Evolutionary conservation across 495 filamentous ascomycete species (phyloP).

Genomic region (Bombardia bombarda): DNA sequence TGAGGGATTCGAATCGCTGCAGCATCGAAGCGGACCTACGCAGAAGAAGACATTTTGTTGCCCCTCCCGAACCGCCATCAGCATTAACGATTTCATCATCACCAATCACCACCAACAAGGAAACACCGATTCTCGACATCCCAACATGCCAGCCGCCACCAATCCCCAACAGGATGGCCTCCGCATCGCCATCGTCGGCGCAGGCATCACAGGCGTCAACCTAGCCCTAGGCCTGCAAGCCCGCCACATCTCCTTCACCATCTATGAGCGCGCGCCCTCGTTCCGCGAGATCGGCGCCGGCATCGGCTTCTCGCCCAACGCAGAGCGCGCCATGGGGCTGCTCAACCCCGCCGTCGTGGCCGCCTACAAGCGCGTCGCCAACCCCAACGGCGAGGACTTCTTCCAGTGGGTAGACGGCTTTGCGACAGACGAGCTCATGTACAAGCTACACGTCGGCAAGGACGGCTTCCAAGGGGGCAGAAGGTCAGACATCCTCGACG

Average conservation of each 20-base stretch:
- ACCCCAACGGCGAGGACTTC: constrained; percentile 31
- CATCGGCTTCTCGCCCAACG: constrained; percentile 51
- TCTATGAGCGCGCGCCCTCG: constrained; percentile 47
- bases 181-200: constrained; percentile 51
- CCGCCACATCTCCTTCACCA: constrained; percentile 38
- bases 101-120: no score
- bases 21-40: no score
- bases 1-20: no score
- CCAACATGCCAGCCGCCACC: constrained; percentile 5
- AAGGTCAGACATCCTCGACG: constrained; percentile 34
- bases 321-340: constrained; percentile 44
- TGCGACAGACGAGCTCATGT: constrained; percentile 21
- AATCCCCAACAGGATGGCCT: no score
- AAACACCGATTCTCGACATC: no score
- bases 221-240: constrained; percentile 47
- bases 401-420: constrained; percentile 38
- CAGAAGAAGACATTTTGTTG: no score
- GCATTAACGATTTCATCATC: no score
- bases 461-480: constrained; percentile 35
- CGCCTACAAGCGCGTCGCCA: constrained; percentile 28
- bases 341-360: constrained; percentile 30
- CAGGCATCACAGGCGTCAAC: constrained; percentile 51
- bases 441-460: constrained; percentile 27
- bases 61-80: no score
- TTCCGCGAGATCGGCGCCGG: constrained; percentile 54